Base-by-base conservation (phyloP, 148 eudicot genomes). In the Simmondsia chinensis region DNA sequence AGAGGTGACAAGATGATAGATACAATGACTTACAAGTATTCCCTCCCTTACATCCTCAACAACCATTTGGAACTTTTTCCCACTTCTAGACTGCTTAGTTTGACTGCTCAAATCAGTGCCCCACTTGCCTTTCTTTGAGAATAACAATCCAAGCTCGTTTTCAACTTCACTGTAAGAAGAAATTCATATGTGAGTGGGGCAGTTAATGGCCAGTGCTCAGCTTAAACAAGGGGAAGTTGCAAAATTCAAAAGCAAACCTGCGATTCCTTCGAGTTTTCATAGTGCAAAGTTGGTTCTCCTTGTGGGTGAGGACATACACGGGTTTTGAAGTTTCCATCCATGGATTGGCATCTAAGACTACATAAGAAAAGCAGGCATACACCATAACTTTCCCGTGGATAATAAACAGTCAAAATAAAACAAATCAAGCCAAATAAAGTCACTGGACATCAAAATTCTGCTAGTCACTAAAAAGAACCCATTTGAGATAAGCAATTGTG, bases 31-130 rank as follows among this genome's bases (percentile, higher is more conserved):
- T 77, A 91, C 95, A 42, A 91, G 95, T 33, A 91, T 75, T 22
- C 97, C 97, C 46, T 91, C 97, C 43, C 77, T 69, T 29, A 91
- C 73, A 59, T 91, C 97, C 74, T 91, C 97, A n/a, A 91, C 88
- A 44, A 79, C 77, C 94, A 89, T 89, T 52, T 85, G 82, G 56
- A 88, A 88, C 52, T 73, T 75, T 21, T 43, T 66, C 59, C 59
- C 54, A 9, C 59, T 54, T 49, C 56, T 66, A 33, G 96, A 51
- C 57, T 75, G 78, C 62, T 80, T 80, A 35, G 80, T 43, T 48
- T 63, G 80, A 51, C 68, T 77, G 48, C 66, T 66, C 42, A 71
- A 57, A 36, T 60, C 78, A 43, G 83, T 54, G 4, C 72, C 58
- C 66, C 56, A 22, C 48, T 71, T 77, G 26, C 50, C 62, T 10